These are phyloP conservation scores for Paramyrothecium roridum DNA, from an alignment of 2,329 filamentous ascomycete species.

Conservation along the genomic window DNA sequence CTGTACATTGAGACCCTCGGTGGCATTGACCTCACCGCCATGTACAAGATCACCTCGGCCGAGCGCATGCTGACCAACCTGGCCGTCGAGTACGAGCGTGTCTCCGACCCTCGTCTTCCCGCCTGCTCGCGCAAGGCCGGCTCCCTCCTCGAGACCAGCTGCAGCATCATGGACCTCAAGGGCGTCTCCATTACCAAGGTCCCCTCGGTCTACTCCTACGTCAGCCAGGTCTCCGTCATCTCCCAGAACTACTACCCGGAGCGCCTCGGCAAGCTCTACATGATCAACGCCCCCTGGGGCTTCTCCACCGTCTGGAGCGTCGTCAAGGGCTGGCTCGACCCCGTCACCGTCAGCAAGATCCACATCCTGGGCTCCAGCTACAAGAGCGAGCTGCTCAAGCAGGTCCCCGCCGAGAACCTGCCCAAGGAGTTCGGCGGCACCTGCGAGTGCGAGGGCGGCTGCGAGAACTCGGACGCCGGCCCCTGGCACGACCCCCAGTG, in stretches of 20 bases:
- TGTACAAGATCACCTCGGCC: slow-evolving; percentile 88
- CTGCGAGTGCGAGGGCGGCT: slow-evolving; percentile 81
- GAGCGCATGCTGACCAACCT: slow-evolving; percentile 97
- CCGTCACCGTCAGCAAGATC: slow-evolving; percentile 95
- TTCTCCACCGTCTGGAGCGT: slow-evolving; percentile 83
- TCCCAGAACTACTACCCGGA: slow-evolving; percentile 99
- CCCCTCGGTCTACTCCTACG: slow-evolving; percentile 81
- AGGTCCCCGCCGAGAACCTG: slow-evolving; percentile 87
- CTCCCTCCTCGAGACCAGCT: slow-evolving; percentile 92
- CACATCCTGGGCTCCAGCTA: slow-evolving; percentile 81
- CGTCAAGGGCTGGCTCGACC: slow-evolving; percentile 92
- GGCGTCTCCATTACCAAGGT: slow-evolving; percentile 83
- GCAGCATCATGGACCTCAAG: slow-evolving; percentile 97
- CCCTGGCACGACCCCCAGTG: slow-evolving; percentile 79
- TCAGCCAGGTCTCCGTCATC: slow-evolving; percentile 79
- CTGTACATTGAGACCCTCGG: slow-evolving; percentile 97
- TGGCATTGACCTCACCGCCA: slow-evolving; percentile 82
- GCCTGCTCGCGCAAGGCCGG: slow-evolving; percentile 92
- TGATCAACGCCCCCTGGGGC: slow-evolving; percentile 98
- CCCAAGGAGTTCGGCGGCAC: slow-evolving; percentile 81
- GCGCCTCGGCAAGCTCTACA: slow-evolving; percentile 89
- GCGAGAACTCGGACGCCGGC: slow-evolving; percentile 81
- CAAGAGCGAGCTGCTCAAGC: slow-evolving; percentile 76
- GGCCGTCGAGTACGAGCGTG: slow-evolving; percentile 95
- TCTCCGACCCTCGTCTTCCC: slow-evolving; percentile 87